phyloP scores from a whole-genome alignment of 352 stramenopile genomes.

The Phytopythium vexans region DNA sequence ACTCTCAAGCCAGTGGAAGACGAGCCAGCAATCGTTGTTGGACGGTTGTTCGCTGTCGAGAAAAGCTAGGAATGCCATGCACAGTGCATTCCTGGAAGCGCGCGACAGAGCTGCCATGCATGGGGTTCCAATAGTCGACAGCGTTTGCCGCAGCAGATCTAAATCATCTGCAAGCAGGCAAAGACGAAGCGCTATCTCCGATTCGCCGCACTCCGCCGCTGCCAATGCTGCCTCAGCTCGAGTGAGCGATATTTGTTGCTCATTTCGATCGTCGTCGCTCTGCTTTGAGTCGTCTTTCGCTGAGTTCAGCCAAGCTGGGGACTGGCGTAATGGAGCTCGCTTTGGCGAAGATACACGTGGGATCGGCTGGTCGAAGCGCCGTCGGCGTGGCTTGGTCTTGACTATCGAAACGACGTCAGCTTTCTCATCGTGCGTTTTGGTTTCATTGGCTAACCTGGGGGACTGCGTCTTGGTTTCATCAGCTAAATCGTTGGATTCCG shows the following conservation, averaged over 20 bases:
- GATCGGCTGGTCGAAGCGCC: neutral
- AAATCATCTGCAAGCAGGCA: slow-evolving; percentile 55
- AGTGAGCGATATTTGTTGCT: slow-evolving; percentile 22
- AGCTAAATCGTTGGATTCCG: neutral
- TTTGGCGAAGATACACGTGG: slow-evolving; percentile 1
- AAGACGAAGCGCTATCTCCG: slow-evolving; percentile 50
- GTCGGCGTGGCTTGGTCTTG: too few species aligned
- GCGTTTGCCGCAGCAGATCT: slow-evolving; percentile 31
- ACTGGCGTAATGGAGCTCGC: neutral
- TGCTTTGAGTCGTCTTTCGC: slow-evolving; percentile 6
- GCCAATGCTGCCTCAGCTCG: slow-evolving; percentile 33
- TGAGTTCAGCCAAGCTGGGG: too few species aligned
- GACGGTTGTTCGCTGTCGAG: slow-evolving; percentile 16
- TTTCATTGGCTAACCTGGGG: too few species aligned
- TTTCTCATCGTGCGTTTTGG: slow-evolving; percentile 1
- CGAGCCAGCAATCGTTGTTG: slow-evolving; percentile 30
- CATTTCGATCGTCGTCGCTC: slow-evolving; percentile 2
- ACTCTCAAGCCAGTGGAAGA: slow-evolving; percentile 44
- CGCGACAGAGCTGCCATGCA: slow-evolving; percentile 32
- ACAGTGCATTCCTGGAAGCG: slow-evolving; percentile 39
- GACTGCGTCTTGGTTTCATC: too few species aligned
- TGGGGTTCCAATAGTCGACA: slow-evolving; percentile 23
- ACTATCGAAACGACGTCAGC: neutral
- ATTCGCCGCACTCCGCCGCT: slow-evolving; percentile 34
- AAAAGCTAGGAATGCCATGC: slow-evolving; percentile 48